Conservation (phyloP, 345 rosid genomes). For the Ricinus communis region DNA sequence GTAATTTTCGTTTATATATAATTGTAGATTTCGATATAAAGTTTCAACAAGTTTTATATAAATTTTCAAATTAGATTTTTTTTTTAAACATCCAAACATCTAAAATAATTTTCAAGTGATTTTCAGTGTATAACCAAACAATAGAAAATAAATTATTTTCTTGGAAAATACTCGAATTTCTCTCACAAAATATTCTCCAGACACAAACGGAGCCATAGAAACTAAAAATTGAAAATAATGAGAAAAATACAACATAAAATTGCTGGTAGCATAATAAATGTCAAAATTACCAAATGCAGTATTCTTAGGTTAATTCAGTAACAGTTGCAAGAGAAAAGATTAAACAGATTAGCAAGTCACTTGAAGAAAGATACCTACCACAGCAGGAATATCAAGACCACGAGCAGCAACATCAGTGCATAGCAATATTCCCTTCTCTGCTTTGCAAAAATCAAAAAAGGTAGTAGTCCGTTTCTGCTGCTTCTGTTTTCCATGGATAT, state of each 20-base stretch:
- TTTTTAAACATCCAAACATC: too few relatives aligned
- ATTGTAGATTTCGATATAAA: too few relatives aligned
- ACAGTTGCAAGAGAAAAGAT: not conserved
- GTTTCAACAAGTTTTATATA: too few relatives aligned
- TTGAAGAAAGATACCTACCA: conserved; percentile 47
- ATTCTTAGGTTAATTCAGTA: not conserved
- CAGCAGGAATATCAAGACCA: conserved; percentile 96
- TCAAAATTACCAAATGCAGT: not conserved
- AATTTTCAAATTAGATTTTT: too few relatives aligned
- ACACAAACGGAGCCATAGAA: too few relatives aligned
- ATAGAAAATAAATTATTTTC: too few relatives aligned
- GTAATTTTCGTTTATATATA: too few relatives aligned
- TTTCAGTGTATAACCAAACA: too few relatives aligned
- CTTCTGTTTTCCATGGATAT: conserved; percentile 92
- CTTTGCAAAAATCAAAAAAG: conserved; percentile 89
- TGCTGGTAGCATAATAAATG: not conserved
- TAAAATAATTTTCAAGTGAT: too few relatives aligned
- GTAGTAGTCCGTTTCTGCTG: conserved; percentile 90
- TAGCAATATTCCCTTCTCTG: conserved; percentile 86
- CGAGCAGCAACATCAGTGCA: conserved; percentile 99
- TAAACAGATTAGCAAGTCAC: not conserved
- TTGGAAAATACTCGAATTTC: too few relatives aligned
- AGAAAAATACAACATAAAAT: not conserved
- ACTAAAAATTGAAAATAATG: not conserved
- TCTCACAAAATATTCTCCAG: too few relatives aligned